Evolutionary conservation across 2,329 filamentous ascomycete species (phyloP), one percentile per base, ranked within the genome.

Genomic region (Sclerotinia minor): DNA sequence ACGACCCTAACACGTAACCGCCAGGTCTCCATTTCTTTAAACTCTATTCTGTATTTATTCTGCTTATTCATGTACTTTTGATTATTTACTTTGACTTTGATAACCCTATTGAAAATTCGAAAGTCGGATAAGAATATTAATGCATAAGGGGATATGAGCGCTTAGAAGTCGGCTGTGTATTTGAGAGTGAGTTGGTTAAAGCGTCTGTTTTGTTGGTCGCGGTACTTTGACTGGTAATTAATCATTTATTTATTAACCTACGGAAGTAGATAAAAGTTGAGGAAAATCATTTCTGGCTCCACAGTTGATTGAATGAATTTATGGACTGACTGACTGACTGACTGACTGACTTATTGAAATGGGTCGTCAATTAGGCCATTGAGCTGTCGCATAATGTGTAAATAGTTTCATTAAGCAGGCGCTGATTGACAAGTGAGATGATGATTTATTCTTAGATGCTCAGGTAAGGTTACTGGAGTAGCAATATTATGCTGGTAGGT

Each of bases 1-100:
- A 74, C 74, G 75, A 75, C 66, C 68, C 67, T 73, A 67, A 73
- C 73, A 73, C 74, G 74, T 69, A 74, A 66, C 71, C 73, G 71
- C 71, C 73, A 58, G 69, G 69, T 49, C 49, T 50, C 54, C 54
- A 63, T 61, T 45, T 47, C 55, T 45, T 63, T 44, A 53, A 61
- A 26, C 29, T n/a, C n/a, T 41, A 41, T 38, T 38, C 35, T 38
- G 38, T 4, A 2, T 13, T 13, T 5, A 47, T 60, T 50, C 6
- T 54, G 19, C 24, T 50, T 32, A 32, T 60, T 26, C 53, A 45
- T 38, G 64, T 26, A 29, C 9, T 29, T 15, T 29, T 49, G 58
- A 29, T 29, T 2, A 19, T 65, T 59, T 50, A 38, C 38, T 35
- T n/a, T n/a, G n/a, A n/a, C n/a, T n/a, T n/a, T n/a, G n/a, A n/a